Base-by-base conservation (phyloP, 371 early-diverging fungal species). In the Nematocida sp. region DNA sequence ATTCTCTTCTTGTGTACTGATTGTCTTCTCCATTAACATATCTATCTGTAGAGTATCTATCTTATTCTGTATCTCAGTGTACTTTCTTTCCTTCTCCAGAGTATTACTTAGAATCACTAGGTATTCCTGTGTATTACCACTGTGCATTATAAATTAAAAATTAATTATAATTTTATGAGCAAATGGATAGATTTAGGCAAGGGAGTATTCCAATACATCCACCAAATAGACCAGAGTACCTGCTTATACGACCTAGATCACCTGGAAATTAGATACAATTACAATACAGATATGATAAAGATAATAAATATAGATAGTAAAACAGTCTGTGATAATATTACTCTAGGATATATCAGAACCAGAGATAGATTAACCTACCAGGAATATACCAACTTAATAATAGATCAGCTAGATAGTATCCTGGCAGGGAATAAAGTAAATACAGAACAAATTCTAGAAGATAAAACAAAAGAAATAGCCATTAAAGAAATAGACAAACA, bases 191-290 rank as follows among this genome's bases (percentile, higher is more conserved):
- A 27, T 32, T 1, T 15, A 7, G 7, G 15, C 27, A 17, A 11
- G 11, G 74, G 32, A n/a, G 21, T 34, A 11, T 11, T 38, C 4
- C 9, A 17, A 17, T 35, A 23, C 0, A 60, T 55, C 19, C 75
- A 78, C 77, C 5, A 62, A 19, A 79, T 78, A 35, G 38, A 55
- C 11, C 63, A 76, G 29, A 11, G 51, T 15, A 61, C 67, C 52
- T 81, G 76, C 29, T 63, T 77, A 46, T 81, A 75, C 62, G 77
- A 77, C 48, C 65, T 81, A 31, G 21, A 34, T 21, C 32, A 46
- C 31, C 41, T 81, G 21, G 52, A 46, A 3, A 35, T 81, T 9
- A 47, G 54, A 52, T 81, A 77, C 53, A 63, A 76, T 46, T 35
- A 47, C 35, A 40, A 53, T 19, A 19, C 19, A 25, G 62, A 79